Base-by-base conservation (phyloP, 768 basidiomycete genomes). In the Lepiota subincarnata region DNA sequence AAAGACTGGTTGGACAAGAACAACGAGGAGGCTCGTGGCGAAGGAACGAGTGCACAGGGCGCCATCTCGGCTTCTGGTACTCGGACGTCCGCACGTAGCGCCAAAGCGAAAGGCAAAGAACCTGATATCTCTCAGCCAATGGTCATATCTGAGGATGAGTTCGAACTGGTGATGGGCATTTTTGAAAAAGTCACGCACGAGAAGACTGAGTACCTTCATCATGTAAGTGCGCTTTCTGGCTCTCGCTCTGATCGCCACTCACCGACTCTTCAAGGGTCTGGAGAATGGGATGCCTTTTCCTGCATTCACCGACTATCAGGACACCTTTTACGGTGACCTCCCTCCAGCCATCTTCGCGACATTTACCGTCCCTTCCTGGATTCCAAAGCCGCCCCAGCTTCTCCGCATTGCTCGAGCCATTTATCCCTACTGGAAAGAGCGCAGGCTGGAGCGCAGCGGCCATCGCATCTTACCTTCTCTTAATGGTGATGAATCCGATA, bases 151-250 rank as follows among this genome's bases (percentile, higher is more conserved):
- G 95, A 97, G 64, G 92, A 97, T 60, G 87, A 93, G 61, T 96
- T 98, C 57, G 97, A 99, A 68, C 77, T 94, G 57, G 83, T 96
- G 53, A 96, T 98, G 93, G 92, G 92, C 18, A 67, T 98, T 44
- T 86, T 96, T 62, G 97, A 99, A 74, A 89, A 87, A 64, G 78
- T 87, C 40, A 92, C 94, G 0, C 90, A 95, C 59, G 89, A 93
- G 62, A 89, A 86, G 65, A 86, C 88, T 0, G 92, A 93, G 57
- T 92, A 85, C 67, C 77, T 98, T 4, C 93, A 97, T 66, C 84
- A 90, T 62, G 95, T 94, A 66, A 48, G 91, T 82, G 11, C 20
- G 48, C 34, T 51, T 18, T 39, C n/a, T 35, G 38, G 16, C 39
- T 53, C 20, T 41, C 0, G 18, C 19, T 14, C 7, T 22, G 2